Evolutionary conservation across 1,284 basidiomycete genomes (phyloP).

Genomic region (Erythrobasidium hasegawianum): DNA sequence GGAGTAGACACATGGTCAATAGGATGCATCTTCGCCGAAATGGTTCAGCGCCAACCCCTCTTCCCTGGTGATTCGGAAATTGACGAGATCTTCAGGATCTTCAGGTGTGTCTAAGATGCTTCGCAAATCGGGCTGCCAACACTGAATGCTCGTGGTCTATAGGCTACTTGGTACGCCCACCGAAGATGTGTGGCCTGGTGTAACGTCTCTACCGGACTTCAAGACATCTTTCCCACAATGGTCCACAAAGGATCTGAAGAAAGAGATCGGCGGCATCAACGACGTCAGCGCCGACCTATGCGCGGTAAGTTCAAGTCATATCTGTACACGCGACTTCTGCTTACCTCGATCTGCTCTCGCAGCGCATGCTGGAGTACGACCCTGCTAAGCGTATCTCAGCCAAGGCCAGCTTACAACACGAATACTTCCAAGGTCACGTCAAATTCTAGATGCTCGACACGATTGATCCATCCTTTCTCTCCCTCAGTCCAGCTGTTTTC

Average conservation of each 20-base stretch:
- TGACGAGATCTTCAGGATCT: constrained; percentile 99
- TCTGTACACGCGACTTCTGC: too few species aligned
- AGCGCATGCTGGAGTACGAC: constrained; percentile 81
- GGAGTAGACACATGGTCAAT: constrained; percentile 92
- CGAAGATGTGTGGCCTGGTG: constrained; percentile 88
- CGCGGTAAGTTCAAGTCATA: too few species aligned
- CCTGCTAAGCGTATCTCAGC: constrained; percentile 90
- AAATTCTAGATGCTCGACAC: neutral
- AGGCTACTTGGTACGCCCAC: constrained; percentile 93
- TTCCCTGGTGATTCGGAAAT: constrained; percentile 94
- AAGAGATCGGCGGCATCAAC: constrained; percentile 66
- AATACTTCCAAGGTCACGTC: constrained; percentile 60
- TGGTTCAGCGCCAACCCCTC: constrained; percentile 65
- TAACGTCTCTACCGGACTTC: constrained; percentile 86
- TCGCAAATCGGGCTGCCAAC: neutral
- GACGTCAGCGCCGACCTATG: constrained; percentile 64
- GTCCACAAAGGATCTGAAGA: constrained; percentile 60
- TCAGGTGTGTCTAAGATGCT: constrained; percentile 60
- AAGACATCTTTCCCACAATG: constrained; percentile 96
- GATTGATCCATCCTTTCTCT: too few species aligned
- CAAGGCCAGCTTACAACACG: constrained; percentile 76
- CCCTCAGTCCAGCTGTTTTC: too few species aligned
- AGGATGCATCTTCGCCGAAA: constrained; percentile 92
- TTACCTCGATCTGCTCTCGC: neutral
- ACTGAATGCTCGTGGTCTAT: neutral